Base-by-base conservation (phyloP, 2,329 filamentous ascomycete species). In the Paraconiothyrium sp. region DNA sequence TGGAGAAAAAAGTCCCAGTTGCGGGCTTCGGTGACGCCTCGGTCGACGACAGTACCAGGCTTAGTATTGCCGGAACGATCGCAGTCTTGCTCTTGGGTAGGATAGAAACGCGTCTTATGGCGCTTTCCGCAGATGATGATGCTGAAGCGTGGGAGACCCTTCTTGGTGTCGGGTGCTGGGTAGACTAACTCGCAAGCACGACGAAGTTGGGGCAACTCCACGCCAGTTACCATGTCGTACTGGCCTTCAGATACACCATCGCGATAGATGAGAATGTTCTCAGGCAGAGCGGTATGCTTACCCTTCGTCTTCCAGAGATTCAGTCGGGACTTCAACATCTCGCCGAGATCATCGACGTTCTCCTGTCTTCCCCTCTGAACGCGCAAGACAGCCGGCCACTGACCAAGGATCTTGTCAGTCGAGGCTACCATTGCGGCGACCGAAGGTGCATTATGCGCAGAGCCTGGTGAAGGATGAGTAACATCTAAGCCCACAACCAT, bases 401-500 rank as follows among this genome's bases (percentile, higher is more conserved):
- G 92, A 0, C 83, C 89, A 10, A 96, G 83, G 1, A 85, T 75
- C 1, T 79, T 77, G 73, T 96, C 91, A 5, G 91, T 77, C 39
- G 89, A 94, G 1, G 91, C 88, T 1, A 97, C 93, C 62, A 97
- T 86, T 0, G 88, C 91, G 1, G 92, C 92, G 37, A 96, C 84
- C 73, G 90, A 94, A 1, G 92, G 92, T 0, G 90, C 87, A 0
- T 76, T 79, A 1, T 81, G 76, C 0, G 81, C 75, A 0, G 85
- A 88, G 0, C 86, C 87, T 0, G 88, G 86, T 24, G 92, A 93
- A 0, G 93, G 93, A 69, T 97, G 94, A 0, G 93, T 95, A 0
- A 97, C 93, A 71, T 97, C 94, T 67, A 94, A 89, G 0, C 93
- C 93, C 3, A 95, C 86, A 0, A 97, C 81, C 91, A 97, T 97